These are phyloP conservation scores for Hawksworthiomyces lignivorus DNA, from an alignment of 2,329 filamentous ascomycete species.

Conservation along the genomic window DNA sequence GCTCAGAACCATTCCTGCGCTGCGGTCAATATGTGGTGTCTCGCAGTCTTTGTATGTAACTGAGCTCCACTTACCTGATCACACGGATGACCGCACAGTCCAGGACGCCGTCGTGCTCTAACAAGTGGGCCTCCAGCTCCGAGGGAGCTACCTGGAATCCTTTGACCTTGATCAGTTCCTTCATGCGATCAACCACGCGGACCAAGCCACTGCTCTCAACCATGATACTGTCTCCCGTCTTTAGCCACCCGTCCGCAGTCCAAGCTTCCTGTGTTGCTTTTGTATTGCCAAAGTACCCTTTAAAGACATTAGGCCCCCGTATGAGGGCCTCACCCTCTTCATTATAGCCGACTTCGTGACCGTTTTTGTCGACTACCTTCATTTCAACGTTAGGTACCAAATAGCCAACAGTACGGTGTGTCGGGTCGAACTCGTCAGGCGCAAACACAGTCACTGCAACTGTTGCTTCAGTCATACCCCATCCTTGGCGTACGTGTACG, in stretches of 20 bases:
- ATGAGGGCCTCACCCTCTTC: neutral
- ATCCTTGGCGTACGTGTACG: constrained; percentile 9
- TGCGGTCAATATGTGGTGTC: neutral
- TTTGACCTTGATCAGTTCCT: constrained; percentile 34
- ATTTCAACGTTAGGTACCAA: neutral
- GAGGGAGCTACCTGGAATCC: constrained; percentile 31
- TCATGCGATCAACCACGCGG: constrained; percentile 29
- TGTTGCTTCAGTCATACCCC: constrained; percentile 13
- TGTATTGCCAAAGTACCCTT: neutral
- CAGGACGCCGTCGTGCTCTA: neutral
- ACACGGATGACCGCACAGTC: neutral
- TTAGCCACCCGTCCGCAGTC: constrained; percentile 28
- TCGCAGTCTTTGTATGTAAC: too few relatives aligned
- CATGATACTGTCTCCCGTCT: constrained; percentile 35
- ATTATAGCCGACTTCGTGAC: neutral
- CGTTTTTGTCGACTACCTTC: neutral
- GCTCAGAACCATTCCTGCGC: neutral
- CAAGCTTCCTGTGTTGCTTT: neutral
- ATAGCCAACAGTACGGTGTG: neutral
- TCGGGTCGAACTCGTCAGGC: neutral
- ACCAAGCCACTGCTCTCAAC: constrained; percentile 24
- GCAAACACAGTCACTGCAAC: neutral
- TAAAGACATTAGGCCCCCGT: neutral
- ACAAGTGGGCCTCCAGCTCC: constrained; percentile 25
- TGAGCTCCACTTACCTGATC: too few relatives aligned